phyloP scores from a whole-genome alignment of 106 monocot species.

The Dendrobium nobile region DNA sequence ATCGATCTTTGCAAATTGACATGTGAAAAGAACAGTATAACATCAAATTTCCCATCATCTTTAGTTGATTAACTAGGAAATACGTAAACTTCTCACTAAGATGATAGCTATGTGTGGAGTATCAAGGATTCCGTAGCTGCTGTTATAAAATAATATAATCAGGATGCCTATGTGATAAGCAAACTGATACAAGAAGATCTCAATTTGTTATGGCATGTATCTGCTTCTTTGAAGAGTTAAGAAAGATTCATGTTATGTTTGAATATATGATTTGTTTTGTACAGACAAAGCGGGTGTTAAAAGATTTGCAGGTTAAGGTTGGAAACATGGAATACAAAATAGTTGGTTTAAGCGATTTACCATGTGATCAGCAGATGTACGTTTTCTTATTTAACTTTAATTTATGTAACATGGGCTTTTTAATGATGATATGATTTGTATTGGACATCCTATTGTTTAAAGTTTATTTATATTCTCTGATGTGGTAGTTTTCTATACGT shows the following conservation, averaged over 20 bases:
- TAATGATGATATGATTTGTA: not conserved
- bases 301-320: constrained; percentile 66
- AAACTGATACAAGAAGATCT: not conserved
- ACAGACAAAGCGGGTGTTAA: constrained; percentile 78
- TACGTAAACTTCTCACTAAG: not conserved
- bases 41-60: not conserved
- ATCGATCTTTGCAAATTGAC: not conserved
- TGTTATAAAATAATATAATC: not conserved
- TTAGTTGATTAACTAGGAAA: not conserved
- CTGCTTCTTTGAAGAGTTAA: constrained; percentile 4
- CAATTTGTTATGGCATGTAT: not conserved
- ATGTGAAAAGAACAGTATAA: not conserved
- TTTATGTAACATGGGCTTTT: not conserved
- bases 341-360: constrained; percentile 73
- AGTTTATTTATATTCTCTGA: not conserved
- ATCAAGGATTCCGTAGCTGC: not conserved
- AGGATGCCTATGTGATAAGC: not conserved
- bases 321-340: constrained; percentile 67
- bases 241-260: not conserved
- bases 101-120: not conserved
- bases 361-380: constrained; percentile 63
- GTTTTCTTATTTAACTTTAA: not conserved
- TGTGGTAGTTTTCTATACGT: not conserved
- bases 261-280: not conserved
- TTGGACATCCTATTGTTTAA: not conserved